Conservation (phyloP, 2,329 filamentous ascomycete species). For the Penicillium sp. region DNA sequence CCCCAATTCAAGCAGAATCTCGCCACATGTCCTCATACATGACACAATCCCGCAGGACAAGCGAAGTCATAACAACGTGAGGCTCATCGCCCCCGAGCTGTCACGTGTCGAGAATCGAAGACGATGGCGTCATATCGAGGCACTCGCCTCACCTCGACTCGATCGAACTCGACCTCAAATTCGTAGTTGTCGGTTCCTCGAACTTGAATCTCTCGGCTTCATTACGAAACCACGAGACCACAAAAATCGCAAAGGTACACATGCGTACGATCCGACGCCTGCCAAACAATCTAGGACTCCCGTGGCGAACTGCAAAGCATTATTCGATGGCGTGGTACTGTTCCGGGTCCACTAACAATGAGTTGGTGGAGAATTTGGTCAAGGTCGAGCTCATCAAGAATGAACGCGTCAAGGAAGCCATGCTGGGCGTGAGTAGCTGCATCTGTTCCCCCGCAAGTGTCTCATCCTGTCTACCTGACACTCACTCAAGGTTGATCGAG, state of each 20-base stretch:
- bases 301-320: constrained; percentile 8
- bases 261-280: constrained; percentile 9
- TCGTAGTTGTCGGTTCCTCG: neutral
- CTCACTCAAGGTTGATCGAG: constrained; percentile 71
- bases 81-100: neutral
- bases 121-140: constrained; percentile 12
- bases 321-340: constrained; percentile 82
- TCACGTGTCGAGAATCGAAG: constrained; percentile 4
- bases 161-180: neutral
- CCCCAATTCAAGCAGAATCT: neutral
- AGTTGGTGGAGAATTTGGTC: constrained; percentile 75
- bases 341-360: constrained; percentile 69
- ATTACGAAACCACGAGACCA: neutral
- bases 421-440: constrained; percentile 59
- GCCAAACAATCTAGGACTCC: neutral
- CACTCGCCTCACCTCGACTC: neutral
- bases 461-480: constrained; percentile 11
- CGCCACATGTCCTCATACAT: too few species aligned
- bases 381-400: constrained; percentile 70
- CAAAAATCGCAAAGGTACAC: neutral
- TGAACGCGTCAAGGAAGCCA: constrained; percentile 71
- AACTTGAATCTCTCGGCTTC: neutral
- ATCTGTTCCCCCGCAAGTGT: neutral
- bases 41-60: too few species aligned
- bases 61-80: too few species aligned